Percentiles rank a stretch among this genome's conserved stretches.
phyloP scores from a whole-genome alignment of 2,329 filamentous ascomycete genomes.

The Colletotrichum magnum region DNA sequence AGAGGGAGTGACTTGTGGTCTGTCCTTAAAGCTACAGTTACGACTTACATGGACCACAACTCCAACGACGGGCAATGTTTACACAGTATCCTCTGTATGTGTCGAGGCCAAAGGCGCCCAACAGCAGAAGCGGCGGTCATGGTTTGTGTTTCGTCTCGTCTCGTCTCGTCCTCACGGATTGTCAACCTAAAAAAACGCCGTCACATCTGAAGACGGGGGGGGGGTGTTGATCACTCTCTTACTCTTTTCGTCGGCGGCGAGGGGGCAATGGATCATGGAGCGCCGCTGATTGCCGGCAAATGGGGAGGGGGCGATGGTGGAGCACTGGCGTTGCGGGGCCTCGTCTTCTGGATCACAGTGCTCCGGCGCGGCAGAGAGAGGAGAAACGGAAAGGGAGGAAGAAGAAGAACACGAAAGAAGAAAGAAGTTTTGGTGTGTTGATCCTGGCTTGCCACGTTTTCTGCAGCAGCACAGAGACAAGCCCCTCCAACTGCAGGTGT shows the following conservation, averaged over 20 bases:
- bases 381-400: not conserved
- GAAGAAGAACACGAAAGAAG: not conserved
- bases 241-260: too few relatives aligned
- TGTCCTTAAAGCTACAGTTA: too few relatives aligned
- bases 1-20: not conserved
- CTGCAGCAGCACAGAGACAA: conserved; percentile 4
- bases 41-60: too few relatives aligned
- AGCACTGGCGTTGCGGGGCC: not conserved
- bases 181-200: conserved; percentile 18
- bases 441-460: conserved; percentile 39
- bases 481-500: not conserved
- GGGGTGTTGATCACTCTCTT: not conserved
- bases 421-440: conserved; percentile 3
- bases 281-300: conserved; percentile 20
- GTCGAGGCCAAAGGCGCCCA: not conserved
- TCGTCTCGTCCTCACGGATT: conserved; percentile 24
- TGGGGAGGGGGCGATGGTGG: not conserved
- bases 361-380: too few relatives aligned
- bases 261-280: not conserved
- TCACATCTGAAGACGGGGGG: conserved; percentile 2
- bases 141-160: conserved; percentile 17
- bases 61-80: too few relatives aligned
- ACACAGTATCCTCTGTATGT: too few relatives aligned
- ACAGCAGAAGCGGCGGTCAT: not conserved
- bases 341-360: too few relatives aligned